phyloP scores from a whole-genome alignment of 2,329 filamentous ascomycete species.

The Phyllosticta paracitricarpa region DNA sequence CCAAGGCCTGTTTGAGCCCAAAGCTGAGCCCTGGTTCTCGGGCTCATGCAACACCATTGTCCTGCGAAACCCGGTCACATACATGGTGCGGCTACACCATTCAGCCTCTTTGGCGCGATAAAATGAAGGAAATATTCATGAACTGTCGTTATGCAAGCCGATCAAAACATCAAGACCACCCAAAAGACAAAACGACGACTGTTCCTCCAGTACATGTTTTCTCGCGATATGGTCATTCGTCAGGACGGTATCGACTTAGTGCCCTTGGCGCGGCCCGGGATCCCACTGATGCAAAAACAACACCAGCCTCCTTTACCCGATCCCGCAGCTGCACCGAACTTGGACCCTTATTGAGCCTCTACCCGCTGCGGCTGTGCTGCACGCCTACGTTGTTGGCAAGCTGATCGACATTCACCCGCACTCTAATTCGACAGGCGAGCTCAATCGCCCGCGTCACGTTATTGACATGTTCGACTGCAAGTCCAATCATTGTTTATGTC shows the following conservation, averaged over 20 bases:
- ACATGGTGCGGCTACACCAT: background rate
- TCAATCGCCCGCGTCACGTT: background rate
- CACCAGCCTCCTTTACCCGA: background rate
- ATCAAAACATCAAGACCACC: background rate
- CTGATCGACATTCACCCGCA: background rate
- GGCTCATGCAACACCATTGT: background rate
- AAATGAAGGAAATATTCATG: background rate
- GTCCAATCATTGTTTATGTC: background rate
- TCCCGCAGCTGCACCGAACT: background rate
- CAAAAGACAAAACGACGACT: background rate
- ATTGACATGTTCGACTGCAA: background rate
- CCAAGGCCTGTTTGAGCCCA: background rate
- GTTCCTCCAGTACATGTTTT: background rate
- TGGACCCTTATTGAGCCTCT: background rate
- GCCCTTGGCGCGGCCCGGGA: background rate
- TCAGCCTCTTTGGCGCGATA: background rate
- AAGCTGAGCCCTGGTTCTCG: background rate
- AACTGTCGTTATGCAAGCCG: background rate
- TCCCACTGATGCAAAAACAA: background rate
- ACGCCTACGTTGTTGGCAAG: background rate
- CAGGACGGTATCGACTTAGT: background rate
- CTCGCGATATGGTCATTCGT: background rate
- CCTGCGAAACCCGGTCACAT: background rate
- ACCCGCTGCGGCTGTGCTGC: background rate
- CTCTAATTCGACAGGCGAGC: background rate